phyloP scores from a whole-genome alignment of 2,329 filamentous ascomycete genomes.

The Ramularia endophylla region DNA sequence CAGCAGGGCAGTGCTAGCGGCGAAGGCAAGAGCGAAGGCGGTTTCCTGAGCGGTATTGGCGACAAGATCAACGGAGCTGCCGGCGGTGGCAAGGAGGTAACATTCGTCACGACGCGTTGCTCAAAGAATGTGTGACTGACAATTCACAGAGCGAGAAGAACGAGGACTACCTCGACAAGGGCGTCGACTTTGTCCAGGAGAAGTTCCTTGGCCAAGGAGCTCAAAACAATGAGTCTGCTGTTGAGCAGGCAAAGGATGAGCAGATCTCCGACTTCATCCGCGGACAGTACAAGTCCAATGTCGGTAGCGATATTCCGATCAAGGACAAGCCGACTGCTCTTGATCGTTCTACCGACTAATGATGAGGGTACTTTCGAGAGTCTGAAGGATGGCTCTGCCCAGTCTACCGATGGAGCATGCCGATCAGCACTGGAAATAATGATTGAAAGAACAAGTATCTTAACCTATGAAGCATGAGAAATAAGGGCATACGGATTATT shows the following conservation, averaged over 20 bases:
- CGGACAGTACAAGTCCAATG: conserved; percentile 60
- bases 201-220: conserved; percentile 63
- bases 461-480: no score
- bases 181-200: conserved; percentile 72
- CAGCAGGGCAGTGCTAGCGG: conserved; percentile 15
- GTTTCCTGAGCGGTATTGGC: conserved; percentile 55
- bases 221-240: conserved; percentile 63
- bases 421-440: no score
- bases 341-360: conserved; percentile 19
- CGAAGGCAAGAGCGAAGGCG: conserved; percentile 35
- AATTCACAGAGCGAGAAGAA: conserved; percentile 56
- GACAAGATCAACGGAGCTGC: conserved; percentile 66
- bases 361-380: no score
- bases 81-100: conserved; percentile 60
- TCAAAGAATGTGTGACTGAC: no score
- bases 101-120: conserved; percentile 28
- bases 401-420: no score
- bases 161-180: conserved; percentile 74
- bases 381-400: no score
- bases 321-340: conserved; percentile 57
- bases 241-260: conserved; percentile 80
- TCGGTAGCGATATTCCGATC: conserved; percentile 64
- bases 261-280: conserved; percentile 69
- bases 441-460: no score
- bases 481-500: no score